Percentiles rank a stretch among this genome's conserved stretches.
phyloP scores from a whole-genome alignment of 2,329 filamentous ascomycete species.

The Aspergillus floridensis region DNA sequence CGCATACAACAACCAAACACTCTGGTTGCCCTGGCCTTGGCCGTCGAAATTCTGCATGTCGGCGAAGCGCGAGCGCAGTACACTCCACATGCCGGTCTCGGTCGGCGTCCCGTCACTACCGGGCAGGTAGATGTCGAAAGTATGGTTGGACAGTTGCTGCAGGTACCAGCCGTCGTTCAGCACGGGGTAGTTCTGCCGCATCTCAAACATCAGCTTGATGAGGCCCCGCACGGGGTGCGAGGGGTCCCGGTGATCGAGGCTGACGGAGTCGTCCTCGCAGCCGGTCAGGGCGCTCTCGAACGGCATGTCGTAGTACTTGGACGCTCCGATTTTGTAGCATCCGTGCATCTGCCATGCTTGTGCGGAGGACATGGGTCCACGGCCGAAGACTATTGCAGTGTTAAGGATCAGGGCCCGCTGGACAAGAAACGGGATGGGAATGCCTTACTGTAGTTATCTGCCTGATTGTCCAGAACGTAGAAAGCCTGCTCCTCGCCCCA shows the following conservation, averaged over 20 bases:
- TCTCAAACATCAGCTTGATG: conserved; percentile 59
- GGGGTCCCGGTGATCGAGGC: conserved; percentile 61
- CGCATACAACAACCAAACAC: conserved; percentile 45
- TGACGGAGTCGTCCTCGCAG: conserved; percentile 56
- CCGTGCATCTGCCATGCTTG: conserved; percentile 63
- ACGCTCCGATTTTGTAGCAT: conserved; percentile 56
- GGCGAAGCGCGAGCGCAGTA: conserved; percentile 49
- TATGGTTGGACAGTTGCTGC: conserved; percentile 55
- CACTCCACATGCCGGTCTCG: conserved; percentile 60
- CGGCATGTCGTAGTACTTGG: conserved; percentile 58
- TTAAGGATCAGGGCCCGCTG: neutral
- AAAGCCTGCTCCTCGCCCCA: conserved; percentile 66
- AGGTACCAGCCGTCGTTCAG: conserved; percentile 60
- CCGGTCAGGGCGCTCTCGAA: conserved; percentile 52
- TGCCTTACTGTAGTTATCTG: conserved; percentile 52
- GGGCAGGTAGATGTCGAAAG: conserved; percentile 48
- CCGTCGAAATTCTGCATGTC: conserved; percentile 38
- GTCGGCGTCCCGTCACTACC: conserved; percentile 53
- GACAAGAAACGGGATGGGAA: neutral
- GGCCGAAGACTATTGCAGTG: conserved; percentile 50
- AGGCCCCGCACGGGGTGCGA: conserved; percentile 59
- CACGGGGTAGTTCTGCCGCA: conserved; percentile 55
- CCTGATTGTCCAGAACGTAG: conserved; percentile 62
- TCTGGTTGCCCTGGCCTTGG: conserved; percentile 42
- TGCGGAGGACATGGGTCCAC: conserved; percentile 59